These are phyloP conservation scores for Oryza meyeriana DNA, from an alignment of 176 grass and related monocot genomes.

Conservation along the genomic window DNA sequence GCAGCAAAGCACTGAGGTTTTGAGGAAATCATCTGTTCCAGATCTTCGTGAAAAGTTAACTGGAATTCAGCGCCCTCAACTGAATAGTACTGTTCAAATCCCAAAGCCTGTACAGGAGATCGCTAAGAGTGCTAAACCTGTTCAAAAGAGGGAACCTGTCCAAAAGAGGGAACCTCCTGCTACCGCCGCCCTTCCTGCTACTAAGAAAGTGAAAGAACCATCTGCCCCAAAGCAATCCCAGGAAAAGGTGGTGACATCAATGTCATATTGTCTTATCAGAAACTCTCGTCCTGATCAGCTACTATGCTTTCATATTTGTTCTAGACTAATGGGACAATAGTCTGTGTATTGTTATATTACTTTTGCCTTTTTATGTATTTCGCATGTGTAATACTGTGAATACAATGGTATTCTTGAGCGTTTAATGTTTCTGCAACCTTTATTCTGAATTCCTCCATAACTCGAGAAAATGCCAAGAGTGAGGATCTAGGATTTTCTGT, in stretches of 20 bases:
- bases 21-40: slow-evolving; percentile 37
- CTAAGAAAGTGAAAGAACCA: slow-evolving; percentile 35
- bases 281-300: neutral
- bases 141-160: slow-evolving; percentile 39
- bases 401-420: neutral
- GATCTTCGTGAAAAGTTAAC: slow-evolving; percentile 61
- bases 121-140: slow-evolving; percentile 15
- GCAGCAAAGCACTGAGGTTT: slow-evolving; percentile 14
- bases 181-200: neutral
- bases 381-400: neutral
- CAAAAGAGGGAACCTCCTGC: slow-evolving; percentile 24
- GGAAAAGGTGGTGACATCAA: slow-evolving; percentile 40
- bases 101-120: slow-evolving; percentile 35
- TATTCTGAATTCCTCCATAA: slow-evolving; percentile 12
- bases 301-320: slow-evolving; percentile 11
- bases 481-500: too few relatives aligned
- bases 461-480: too few relatives aligned
- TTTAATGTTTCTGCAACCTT: slow-evolving; percentile 6
- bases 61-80: slow-evolving; percentile 42
- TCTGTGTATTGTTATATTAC: neutral
- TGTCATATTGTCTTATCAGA: neutral
- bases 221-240: slow-evolving; percentile 46
- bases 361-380: slow-evolving; percentile 11
- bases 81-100: slow-evolving; percentile 31
- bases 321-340: neutral